Evolutionary conservation across 2,329 filamentous ascomycete genomes (phyloP).

Genomic region (Paracoccidioides lutzii): DNA sequence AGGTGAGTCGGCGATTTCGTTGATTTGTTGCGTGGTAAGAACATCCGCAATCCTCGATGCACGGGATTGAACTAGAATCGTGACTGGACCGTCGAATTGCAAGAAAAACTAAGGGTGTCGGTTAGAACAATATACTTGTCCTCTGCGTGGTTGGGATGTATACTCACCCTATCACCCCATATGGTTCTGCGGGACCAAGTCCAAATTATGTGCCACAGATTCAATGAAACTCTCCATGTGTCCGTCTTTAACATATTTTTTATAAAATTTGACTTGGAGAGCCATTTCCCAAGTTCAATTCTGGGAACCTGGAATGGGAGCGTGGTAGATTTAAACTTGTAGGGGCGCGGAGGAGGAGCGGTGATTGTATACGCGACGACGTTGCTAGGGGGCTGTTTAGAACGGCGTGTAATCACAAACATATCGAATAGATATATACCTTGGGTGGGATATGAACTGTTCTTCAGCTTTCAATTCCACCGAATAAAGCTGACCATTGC

Average conservation of each 20-base stretch:
- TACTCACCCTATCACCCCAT: conserved; percentile 69
- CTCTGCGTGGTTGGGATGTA: neutral
- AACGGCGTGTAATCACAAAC: neutral
- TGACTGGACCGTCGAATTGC: conserved; percentile 75
- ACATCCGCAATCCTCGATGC: conserved; percentile 66
- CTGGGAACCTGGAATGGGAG: conserved; percentile 67
- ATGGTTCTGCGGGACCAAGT: conserved; percentile 70
- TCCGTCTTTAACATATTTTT: conserved; percentile 56
- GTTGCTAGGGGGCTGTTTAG: conserved; percentile 41
- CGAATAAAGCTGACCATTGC: conserved; percentile 81
- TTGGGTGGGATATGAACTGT: conserved; percentile 80
- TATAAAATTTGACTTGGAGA: conserved; percentile 62
- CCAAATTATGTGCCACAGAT: conserved; percentile 54
- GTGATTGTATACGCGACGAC: conserved; percentile 80
- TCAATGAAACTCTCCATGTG: conserved; percentile 57
- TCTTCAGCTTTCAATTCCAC: conserved; percentile 69
- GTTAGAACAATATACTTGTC: neutral
- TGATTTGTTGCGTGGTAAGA: conserved; percentile 64
- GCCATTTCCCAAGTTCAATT: conserved; percentile 46
- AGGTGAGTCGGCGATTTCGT: conserved; percentile 76
- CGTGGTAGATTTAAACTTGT: conserved; percentile 68
- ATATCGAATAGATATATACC: conserved; percentile 24
- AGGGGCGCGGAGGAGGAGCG: conserved; percentile 61
- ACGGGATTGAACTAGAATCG: conserved; percentile 78
- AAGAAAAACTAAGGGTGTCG: conserved; percentile 54